Evolutionary conservation across 208 protist species (phyloP).

Genomic region (Acanthamoeba lugdunensis): DNA sequence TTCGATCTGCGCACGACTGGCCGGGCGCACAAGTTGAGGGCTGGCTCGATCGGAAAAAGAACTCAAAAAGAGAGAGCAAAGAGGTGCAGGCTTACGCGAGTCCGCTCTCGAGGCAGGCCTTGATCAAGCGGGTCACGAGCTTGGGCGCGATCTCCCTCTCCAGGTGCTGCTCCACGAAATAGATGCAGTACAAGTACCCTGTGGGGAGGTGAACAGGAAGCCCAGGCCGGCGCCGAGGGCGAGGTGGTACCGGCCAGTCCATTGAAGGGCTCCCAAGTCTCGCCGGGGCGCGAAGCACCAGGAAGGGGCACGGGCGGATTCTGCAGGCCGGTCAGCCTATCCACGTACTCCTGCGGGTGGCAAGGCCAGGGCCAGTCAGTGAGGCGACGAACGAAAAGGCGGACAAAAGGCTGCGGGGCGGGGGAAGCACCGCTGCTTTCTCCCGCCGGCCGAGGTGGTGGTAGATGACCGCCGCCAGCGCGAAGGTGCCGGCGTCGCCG

Average conservation of each 20-base stretch:
- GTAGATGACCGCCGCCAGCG: constrained; percentile 53
- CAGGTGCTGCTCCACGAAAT: constrained; percentile 21
- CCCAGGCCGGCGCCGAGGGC: no score
- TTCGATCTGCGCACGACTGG: background rate
- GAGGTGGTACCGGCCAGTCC: constrained; percentile 25
- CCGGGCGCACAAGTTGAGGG: background rate
- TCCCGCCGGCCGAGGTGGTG: constrained; percentile 8
- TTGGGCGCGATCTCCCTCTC: constrained; percentile 12
- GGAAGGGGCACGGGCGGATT: background rate
- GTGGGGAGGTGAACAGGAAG: background rate
- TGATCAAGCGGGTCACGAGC: background rate
- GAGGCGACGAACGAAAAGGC: no score
- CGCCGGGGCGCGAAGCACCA: background rate
- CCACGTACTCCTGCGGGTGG: background rate
- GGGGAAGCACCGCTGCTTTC: background rate
- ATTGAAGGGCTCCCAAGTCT: constrained; percentile 46
- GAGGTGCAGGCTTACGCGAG: background rate
- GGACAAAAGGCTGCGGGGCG: no score
- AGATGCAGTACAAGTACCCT: constrained; percentile 49
- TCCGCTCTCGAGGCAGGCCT: constrained; percentile 8
- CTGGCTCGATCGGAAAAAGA: background rate
- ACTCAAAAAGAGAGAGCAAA: background rate
- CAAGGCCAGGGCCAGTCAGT: background rate
- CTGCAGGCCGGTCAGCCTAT: background rate
- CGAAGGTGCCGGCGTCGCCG: constrained; percentile 22